Evolutionary conservation across 2,329 filamentous ascomycete species (phyloP), one percentile per base, ranked within the genome.

Genomic region (Parastagonospora avenae): DNA sequence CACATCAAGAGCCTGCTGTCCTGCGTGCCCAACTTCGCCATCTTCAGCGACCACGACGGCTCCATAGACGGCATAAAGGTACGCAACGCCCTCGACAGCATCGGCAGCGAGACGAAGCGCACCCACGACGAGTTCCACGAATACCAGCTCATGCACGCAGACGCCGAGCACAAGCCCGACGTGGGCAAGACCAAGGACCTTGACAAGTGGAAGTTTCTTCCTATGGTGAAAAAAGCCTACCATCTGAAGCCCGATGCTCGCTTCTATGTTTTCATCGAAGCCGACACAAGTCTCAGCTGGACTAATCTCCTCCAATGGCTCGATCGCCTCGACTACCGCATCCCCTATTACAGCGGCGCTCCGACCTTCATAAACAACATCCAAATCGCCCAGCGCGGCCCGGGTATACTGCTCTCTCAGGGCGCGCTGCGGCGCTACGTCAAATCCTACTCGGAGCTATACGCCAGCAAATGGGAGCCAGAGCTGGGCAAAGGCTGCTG

Each of bases 161-260:
- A 81, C 7, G 70, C 76, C 44, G 63, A 74, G 69, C 55, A 74
- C 68, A 54, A 76, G 73, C 56, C 64, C 2, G 74, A 73, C 24
- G 63, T 67, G 9, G 73, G 71, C 11, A 81, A 63, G 79, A 79
- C 53, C 68, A 78, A 8, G 76, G 76, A 48, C 76, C 77, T 84
- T 32, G 82, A 84, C 56, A 84, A 84, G 57, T 84, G 81, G 81
- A 84, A 84, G 63, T 80, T 82, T 55, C 67, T 84, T 15, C 81
- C 81, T 6, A 79, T 83, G 73, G 77, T 81, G 2, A 79, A 82
- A 58, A 77, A 79, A 58, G 76, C 80, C 0, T 73, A 78, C 36
- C 63, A 65, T 16, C 55, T 74, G 53, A 62, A 59, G 2, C 69
- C 70, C 8, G 36, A 55, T 9, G 56, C 57, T 16, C 58, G 50